These are phyloP conservation scores for Quercus cerris DNA, from an alignment of 306 rosid species.

Conservation along the genomic window DNA sequence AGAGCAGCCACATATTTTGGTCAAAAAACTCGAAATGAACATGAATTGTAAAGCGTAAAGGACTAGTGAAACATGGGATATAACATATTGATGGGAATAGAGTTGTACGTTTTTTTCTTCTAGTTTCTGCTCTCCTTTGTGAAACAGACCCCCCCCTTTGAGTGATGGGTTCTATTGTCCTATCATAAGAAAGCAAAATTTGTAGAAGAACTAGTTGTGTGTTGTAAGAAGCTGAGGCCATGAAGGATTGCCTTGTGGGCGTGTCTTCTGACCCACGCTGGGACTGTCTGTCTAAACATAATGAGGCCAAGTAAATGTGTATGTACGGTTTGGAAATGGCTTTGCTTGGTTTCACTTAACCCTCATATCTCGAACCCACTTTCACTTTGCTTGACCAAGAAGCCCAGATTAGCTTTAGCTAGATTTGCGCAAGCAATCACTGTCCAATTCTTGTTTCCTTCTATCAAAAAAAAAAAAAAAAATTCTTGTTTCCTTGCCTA, in stretches of 20 bases:
- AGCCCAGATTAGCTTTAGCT: conserved; percentile 74
- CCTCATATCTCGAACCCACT: conserved; percentile 4
- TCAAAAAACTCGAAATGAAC: conserved; percentile 6
- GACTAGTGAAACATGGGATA: conserved; percentile 1
- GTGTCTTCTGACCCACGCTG: conserved; percentile 20
- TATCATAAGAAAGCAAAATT: conserved; percentile 15
- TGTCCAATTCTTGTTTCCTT: conserved; percentile 43
- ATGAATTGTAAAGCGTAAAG: not conserved
- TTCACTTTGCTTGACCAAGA: conserved; percentile 35
- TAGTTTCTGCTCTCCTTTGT: conserved; percentile 14
- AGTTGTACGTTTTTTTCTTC: conserved; percentile 9
- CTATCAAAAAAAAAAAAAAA: too few relatives aligned
- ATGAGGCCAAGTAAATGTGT: conserved; percentile 48
- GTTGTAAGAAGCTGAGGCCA: conserved; percentile 10
- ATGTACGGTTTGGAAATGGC: conserved; percentile 26
- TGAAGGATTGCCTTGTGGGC: not conserved
- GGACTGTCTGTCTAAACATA: conserved; percentile 34
- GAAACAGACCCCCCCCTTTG: not conserved
- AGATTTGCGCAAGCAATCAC: conserved; percentile 88
- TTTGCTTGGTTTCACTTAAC: conserved; percentile 3
- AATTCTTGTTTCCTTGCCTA: conserved; percentile 31
- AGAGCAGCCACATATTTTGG: conserved; percentile 4
- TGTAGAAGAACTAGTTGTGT: conserved; percentile 5
- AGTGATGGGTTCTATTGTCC: conserved; percentile 13
- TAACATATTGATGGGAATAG: not conserved